phyloP scores from a whole-genome alignment of 768 basidiomycete genomes.

The Pleurotus giganteus region DNA sequence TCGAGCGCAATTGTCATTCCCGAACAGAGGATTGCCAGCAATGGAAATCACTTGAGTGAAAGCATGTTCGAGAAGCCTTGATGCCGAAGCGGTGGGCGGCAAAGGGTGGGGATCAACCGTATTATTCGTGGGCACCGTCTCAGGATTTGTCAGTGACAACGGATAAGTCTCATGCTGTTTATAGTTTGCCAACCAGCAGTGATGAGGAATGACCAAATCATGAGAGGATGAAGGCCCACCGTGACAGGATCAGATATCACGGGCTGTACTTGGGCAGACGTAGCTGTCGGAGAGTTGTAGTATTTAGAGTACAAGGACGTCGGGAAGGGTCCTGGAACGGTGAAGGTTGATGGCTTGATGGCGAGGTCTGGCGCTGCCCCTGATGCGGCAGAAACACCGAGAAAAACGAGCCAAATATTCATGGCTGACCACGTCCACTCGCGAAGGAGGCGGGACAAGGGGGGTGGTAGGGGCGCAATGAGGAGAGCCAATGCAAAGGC shows the following conservation, averaged over 20 bases:
- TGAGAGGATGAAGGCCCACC: conserved; percentile 32
- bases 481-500: neutral
- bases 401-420: neutral
- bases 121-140: conserved; percentile 55
- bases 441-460: neutral
- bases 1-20: conserved; percentile 49
- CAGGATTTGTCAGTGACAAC: conserved; percentile 59
- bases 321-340: conserved; percentile 63
- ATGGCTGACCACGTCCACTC: neutral
- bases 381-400: neutral
- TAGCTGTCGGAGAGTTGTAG: conserved; percentile 72
- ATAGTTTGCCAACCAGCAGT: neutral
- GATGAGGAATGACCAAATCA: neutral
- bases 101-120: conserved; percentile 64
- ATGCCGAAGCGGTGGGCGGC: conserved; percentile 51
- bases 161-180: conserved; percentile 58
- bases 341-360: conserved; percentile 44
- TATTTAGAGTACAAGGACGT: conserved; percentile 63
- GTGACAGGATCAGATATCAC: conserved; percentile 70
- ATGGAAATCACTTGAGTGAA: conserved; percentile 58
- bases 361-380: neutral
- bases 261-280: conserved; percentile 73
- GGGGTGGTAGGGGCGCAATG: neutral
- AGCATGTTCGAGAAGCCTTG: conserved; percentile 48
- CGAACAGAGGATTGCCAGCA: conserved; percentile 49